Evolutionary conservation across 805 yeast genomes (phyloP), one percentile per base, ranked within the genome.

Genomic region (Wickerhamiella vanderwaltii): DNA sequence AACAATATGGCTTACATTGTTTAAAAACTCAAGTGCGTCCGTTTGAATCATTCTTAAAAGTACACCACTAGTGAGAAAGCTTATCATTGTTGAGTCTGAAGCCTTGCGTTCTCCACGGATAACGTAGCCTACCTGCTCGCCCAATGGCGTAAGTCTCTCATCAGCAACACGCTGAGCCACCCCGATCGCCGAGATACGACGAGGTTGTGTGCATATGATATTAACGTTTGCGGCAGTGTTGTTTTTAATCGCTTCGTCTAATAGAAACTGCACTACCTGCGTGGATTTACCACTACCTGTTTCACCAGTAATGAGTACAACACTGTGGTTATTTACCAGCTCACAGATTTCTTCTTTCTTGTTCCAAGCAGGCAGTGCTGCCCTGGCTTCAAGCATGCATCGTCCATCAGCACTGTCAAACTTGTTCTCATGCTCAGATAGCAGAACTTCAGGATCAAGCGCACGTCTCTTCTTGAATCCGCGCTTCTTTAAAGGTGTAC

Each of bases 241-340:
- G 37, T 72, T 67, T 13, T 38, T 43, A 0, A 60, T 54, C 45
- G 83, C 53, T 29, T 75, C 67, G 56, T 88, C 97, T 13, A 88
- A 61, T 16, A 88, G 65, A 50, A 86, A 88, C 57, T 88, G 98
- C 5, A 85, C 95, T 4, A 84, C 75, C 57, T 88, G 98, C 0
- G 98, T 88, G 1, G 95, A 84, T 55, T 88, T 88, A 51, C 97
- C 97, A 1, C 96, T 87, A 51, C 97, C 97, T 0, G 97, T 88
- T 58, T 91, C 98, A 57, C 97, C 98, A 2, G 97, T 88, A 28
- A 88, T 71, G 25, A 88, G 62, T 6, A 82, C 75, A 4, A 85
- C 80, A 47, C 73, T 73, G 54, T 81, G 72, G 0, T 64, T 46
- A 22, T 67, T 65, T 3, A 88, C 73, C 3, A 75, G 61, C 0